Base-by-base conservation (phyloP, 2,329 filamentous ascomycete genomes). In the Lithohypha guttulata region DNA sequence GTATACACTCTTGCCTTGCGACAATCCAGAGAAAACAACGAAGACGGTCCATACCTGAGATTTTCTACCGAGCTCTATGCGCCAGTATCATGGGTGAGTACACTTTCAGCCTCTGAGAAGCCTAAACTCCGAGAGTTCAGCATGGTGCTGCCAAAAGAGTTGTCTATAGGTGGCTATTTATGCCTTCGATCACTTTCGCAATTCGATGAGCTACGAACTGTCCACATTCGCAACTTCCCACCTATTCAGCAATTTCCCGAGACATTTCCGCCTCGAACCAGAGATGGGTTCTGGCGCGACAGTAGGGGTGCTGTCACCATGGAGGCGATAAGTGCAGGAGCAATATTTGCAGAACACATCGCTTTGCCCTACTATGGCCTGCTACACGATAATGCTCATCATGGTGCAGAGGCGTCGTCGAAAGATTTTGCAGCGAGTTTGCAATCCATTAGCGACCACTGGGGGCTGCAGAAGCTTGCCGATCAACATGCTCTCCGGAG, bases 141-240 rank as follows among this genome's bases (percentile, higher is more conserved):
- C 9, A 9, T 34, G 15, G 20, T 13, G 11, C 13, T 34, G 14
- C 3, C 15, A 4, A 19, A 34, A 6, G 17, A n/a, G 22, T 11
- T 20, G 18, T 3, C 11, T 18, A 10, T 13, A 11, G 3, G 22
- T 9, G 9, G 26, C 26, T 36, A 36, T 20, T 13, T 18, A 9
- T 20, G 17, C 6, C 34, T 37, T n/a, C 23, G 23, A 20, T 20
- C 29, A 13, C 25, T 37, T 4, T 37, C 34, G 3, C 22, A 19
- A 37, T 37, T 28, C 23, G 15, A 28, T 13, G 20, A n/a, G 10
- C 34, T 37, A 3, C 22, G 34, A 18, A 37, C 34, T 18, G 25
- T 20, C 3, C 34, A 37, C 34, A 37, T 37, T 18, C 34, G 34
- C 13, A 37, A 37, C 14, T 37, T 37, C 15, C 34, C 34, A 18